Conservation (phyloP, 2,329 filamentous ascomycete genomes). For the Calonectria pteridis region DNA sequence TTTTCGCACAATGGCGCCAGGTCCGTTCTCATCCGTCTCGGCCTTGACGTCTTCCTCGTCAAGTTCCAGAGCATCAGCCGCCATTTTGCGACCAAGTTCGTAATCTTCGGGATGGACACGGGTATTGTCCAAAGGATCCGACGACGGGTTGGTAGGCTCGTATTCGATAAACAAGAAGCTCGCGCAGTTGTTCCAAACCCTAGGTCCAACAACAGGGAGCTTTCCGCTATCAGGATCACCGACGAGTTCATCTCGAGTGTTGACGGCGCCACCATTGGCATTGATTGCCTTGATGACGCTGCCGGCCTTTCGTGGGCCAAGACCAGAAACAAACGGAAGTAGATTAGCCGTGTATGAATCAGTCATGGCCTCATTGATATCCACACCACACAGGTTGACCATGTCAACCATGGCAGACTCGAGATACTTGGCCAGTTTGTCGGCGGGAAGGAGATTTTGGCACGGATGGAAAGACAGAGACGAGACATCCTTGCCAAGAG, state of each 20-base stretch:
- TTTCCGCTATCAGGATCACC: constrained; percentile 87
- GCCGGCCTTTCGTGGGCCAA: constrained; percentile 92
- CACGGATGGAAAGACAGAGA: constrained; percentile 91
- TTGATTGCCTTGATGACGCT: constrained; percentile 83
- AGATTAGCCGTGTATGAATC: constrained; percentile 88
- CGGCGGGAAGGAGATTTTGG: constrained; percentile 88
- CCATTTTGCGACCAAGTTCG: constrained; percentile 97
- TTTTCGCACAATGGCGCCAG: constrained; percentile 91
- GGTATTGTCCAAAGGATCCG: constrained; percentile 95
- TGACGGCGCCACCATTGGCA: constrained; percentile 87
- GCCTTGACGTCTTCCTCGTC: constrained; percentile 98
- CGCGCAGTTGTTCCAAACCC: constrained; percentile 96
- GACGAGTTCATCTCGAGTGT: constrained; percentile 87
- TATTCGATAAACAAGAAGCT: constrained; percentile 94
- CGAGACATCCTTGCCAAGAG: constrained; percentile 86
- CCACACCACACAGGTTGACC: constrained; percentile 95
- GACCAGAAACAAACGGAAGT: constrained; percentile 89
- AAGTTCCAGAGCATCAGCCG: constrained; percentile 93
- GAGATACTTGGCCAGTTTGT: constrained; percentile 86
- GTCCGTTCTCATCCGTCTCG: constrained; percentile 89
- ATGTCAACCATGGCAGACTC: constrained; percentile 99
- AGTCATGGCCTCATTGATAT: constrained; percentile 90
- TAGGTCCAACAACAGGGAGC: constrained; percentile 84
- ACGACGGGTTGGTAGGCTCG: constrained; percentile 82
- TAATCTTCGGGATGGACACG: constrained; percentile 99